Conservation (phyloP, 192 early-diverging fungal species). For the Backusella westeae region DNA sequence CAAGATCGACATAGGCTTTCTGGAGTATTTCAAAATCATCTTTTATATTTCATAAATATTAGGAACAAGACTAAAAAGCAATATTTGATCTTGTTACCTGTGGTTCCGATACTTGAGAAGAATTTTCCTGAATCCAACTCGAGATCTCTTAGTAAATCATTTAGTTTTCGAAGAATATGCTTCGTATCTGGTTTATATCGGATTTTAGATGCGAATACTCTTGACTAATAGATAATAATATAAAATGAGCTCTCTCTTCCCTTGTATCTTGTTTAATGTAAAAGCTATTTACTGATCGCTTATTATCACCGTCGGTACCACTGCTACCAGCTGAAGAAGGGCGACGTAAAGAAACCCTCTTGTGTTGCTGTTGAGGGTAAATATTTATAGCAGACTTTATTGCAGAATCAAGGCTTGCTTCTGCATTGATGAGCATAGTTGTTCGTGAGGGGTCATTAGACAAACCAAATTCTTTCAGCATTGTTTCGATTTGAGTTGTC, state of each 20-base stretch:
- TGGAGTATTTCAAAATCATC: slow-evolving; percentile 21
- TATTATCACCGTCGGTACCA: background rate
- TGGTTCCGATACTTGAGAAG: slow-evolving; percentile 18
- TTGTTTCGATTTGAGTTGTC: slow-evolving; percentile 29
- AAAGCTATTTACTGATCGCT: background rate
- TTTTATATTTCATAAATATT: background rate
- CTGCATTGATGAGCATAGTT: slow-evolving; percentile 26
- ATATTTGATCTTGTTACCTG: background rate
- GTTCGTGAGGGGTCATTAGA: slow-evolving; percentile 8
- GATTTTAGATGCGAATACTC: slow-evolving; percentile 16
- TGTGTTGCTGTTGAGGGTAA: slow-evolving; percentile 2
- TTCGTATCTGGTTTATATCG: slow-evolving; percentile 30
- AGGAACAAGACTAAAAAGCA: background rate
- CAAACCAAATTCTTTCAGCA: slow-evolving; percentile 23
- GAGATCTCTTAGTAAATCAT: slow-evolving; percentile 20
- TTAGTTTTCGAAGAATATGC: slow-evolving; percentile 23
- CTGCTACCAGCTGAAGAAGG: background rate
- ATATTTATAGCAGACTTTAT: slow-evolving; percentile 25
- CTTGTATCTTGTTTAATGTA: background rate
- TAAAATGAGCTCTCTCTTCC: background rate
- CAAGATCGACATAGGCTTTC: slow-evolving; percentile 22
- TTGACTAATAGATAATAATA: background rate
- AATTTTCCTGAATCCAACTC: slow-evolving; percentile 26
- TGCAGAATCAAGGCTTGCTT: slow-evolving; percentile 32
- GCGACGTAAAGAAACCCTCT: background rate